Percentiles rank a stretch among this genome's conserved stretches.
These are phyloP conservation scores for Nicotiana benthamiana DNA, from an alignment of 257 asterid species.

Conservation along the genomic window DNA sequence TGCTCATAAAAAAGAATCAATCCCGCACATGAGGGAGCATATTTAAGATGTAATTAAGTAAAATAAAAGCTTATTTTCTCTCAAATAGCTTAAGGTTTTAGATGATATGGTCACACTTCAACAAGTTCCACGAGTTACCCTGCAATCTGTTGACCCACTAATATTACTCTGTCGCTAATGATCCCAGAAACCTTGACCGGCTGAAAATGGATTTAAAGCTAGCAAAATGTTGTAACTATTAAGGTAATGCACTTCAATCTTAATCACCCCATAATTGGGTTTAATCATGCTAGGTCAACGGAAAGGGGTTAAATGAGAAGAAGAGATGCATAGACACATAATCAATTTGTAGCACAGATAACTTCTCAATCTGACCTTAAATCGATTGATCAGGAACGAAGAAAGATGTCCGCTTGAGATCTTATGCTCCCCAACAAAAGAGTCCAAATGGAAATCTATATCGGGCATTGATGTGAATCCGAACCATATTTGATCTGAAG, in stretches of 20 bases:
- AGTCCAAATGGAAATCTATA: slow-evolving; percentile 68
- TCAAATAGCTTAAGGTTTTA: too few relatives aligned
- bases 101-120: too few relatives aligned
- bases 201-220: slow-evolving; percentile 1
- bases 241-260: neutral
- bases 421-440: slow-evolving; percentile 80
- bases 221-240: neutral
- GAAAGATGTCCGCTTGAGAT: slow-evolving; percentile 74
- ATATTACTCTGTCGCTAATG: neutral
- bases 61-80: too few relatives aligned
- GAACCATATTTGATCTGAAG: slow-evolving; percentile 92
- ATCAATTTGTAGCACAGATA: neutral
- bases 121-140: neutral
- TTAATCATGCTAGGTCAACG: neutral
- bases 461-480: slow-evolving; percentile 91
- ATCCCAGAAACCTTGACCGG: neutral
- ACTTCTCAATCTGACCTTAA: slow-evolving; percentile 58
- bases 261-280: neutral
- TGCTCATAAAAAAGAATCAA: too few relatives aligned
- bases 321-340: neutral
- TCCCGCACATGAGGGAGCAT: too few relatives aligned
- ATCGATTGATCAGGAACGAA: slow-evolving; percentile 56
- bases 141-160: neutral
- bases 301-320: neutral
- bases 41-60: too few relatives aligned